Percentiles rank a stretch among this genome's conserved stretches.
phyloP scores from a whole-genome alignment of 1,139 yeast species.

The Casaregolazyma suthepensis region DNA sequence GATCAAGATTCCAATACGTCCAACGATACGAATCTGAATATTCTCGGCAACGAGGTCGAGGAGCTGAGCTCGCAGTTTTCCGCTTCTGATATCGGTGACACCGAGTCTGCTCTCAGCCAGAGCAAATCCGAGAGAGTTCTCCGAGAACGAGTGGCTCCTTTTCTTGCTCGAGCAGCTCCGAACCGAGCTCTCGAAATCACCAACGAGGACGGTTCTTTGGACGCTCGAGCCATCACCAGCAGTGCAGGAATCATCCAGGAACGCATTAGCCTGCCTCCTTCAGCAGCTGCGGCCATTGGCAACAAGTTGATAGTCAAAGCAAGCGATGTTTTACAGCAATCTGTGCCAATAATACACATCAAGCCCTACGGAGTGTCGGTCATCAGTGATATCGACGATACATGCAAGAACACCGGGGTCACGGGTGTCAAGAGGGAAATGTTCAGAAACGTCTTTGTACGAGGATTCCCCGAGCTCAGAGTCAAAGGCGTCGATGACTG shows the following conservation, averaged over 20 bases:
- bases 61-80: conserved; percentile 4
- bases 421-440: conserved; percentile 79
- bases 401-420: conserved; percentile 85
- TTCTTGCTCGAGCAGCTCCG: conserved; percentile 26
- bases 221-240: conserved; percentile 23
- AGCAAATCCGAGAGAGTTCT: conserved; percentile 19
- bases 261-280: conserved; percentile 26
- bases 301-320: conserved; percentile 21
- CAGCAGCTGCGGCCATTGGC: conserved; percentile 17
- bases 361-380: conserved; percentile 54
- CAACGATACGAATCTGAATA: neutral
- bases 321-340: conserved; percentile 13
- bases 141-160: conserved; percentile 23
- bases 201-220: conserved; percentile 7
- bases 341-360: conserved; percentile 15
- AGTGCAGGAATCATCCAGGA: conserved; percentile 34
- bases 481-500: conserved; percentile 71
- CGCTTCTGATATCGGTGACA: neutral
- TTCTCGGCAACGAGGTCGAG: conserved; percentile 4
- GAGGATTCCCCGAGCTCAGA: conserved; percentile 57
- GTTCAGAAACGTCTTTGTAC: conserved; percentile 68
- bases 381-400: conserved; percentile 92
- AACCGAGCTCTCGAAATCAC: conserved; percentile 16
- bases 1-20: conserved; percentile 1
- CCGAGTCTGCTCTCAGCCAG: neutral